phyloP scores from a whole-genome alignment of 2,329 filamentous ascomycete genomes.

The Colletotrichum sublineola region DNA sequence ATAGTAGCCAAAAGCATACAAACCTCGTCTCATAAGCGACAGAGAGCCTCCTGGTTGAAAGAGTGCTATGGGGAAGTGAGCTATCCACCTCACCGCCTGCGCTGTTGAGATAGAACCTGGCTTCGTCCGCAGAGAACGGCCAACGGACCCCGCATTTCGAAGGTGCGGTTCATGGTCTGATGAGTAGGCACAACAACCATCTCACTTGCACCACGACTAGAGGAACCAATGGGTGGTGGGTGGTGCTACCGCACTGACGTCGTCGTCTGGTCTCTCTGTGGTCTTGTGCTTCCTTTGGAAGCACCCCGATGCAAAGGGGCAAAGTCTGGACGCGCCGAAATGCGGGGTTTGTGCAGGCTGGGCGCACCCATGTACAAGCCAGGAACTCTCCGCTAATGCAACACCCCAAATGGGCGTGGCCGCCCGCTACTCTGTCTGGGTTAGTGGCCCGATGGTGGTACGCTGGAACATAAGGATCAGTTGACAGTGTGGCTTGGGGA shows the following conservation, averaged over 20 bases:
- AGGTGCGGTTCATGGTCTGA: slow-evolving; percentile 29
- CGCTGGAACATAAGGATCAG: not conserved
- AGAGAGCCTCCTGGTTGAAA: not conserved
- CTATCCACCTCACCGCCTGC: slow-evolving; percentile 11
- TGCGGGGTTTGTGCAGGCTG: slow-evolving; percentile 35
- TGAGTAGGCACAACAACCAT: slow-evolving; percentile 26
- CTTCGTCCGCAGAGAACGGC: slow-evolving; percentile 9
- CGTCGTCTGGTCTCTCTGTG: slow-evolving; percentile 31
- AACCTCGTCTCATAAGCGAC: not conserved
- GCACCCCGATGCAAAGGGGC: slow-evolving; percentile 5
- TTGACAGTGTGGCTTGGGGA: slow-evolving; percentile 3
- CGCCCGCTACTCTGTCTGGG: not conserved
- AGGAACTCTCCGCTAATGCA: slow-evolving; percentile 30
- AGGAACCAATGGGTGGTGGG: slow-evolving; percentile 20
- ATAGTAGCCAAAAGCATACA: not conserved
- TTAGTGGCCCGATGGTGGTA: slow-evolving; percentile 2
- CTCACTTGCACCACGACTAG: slow-evolving; percentile 12
- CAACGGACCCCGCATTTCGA: slow-evolving; percentile 35
- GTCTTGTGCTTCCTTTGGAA: slow-evolving; percentile 1
- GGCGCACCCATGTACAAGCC: slow-evolving; percentile 18
- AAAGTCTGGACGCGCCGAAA: slow-evolving; percentile 35
- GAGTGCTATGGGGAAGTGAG: slow-evolving; percentile 13
- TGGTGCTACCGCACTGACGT: slow-evolving; percentile 30
- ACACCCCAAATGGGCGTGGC: not conserved
- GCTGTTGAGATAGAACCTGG: slow-evolving; percentile 21